phyloP scores from a whole-genome alignment of 306 rosid species.

The Cicer cuneatum region DNA sequence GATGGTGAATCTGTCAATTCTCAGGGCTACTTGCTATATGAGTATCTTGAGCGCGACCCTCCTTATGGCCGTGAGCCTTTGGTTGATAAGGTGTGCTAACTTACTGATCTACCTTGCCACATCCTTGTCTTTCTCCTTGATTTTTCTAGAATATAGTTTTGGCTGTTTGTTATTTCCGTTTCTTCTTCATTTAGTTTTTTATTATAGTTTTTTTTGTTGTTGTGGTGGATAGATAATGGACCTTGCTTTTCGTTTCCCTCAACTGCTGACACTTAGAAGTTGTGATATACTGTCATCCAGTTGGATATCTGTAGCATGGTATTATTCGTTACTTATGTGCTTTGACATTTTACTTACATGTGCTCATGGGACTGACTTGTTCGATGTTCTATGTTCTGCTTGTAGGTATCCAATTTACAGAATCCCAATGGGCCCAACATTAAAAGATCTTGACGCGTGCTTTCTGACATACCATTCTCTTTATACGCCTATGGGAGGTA shows the following conservation, averaged over 20 bases:
- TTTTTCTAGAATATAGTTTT: background rate
- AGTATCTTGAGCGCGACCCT: constrained; percentile 77
- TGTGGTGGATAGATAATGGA: constrained; percentile 64
- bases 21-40: constrained; percentile 69
- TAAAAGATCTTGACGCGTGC: constrained; percentile 91
- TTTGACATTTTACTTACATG: constrained; percentile 22
- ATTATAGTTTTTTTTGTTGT: constrained; percentile 30
- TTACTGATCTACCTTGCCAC: background rate
- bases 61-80: constrained; percentile 91
- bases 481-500: constrained; percentile 70
- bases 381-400: constrained; percentile 34
- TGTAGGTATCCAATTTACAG: constrained; percentile 95
- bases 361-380: constrained; percentile 34
- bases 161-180: background rate
- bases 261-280: constrained; percentile 71
- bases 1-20: constrained; percentile 76
- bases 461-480: constrained; percentile 84
- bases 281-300: constrained; percentile 77
- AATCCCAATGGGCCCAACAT: constrained; percentile 93
- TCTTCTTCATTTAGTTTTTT: constrained; percentile 28
- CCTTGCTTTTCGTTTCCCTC: constrained; percentile 73
- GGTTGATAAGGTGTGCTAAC: constrained; percentile 74
- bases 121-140: constrained; percentile 1
- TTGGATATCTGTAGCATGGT: constrained; percentile 99
- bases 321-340: constrained; percentile 43